These are phyloP conservation scores for Ascochyta pisi DNA, from an alignment of 2,329 filamentous ascomycete genomes.

Conservation along the genomic window DNA sequence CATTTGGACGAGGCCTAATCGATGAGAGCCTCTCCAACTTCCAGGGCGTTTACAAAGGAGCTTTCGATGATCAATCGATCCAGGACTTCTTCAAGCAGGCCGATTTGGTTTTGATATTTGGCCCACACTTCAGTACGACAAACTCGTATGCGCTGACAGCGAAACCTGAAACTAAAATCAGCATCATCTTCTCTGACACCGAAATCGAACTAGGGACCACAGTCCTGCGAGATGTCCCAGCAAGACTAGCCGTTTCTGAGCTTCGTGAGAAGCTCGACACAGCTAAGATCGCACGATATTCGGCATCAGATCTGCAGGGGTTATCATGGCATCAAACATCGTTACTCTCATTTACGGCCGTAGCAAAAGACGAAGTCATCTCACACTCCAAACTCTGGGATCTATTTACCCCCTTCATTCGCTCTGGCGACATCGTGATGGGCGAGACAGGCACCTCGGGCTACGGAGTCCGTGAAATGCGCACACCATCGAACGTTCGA, in stretches of 20 bases:
- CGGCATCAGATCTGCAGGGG: not conserved
- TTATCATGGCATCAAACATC: conserved; percentile 3
- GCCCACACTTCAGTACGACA: conserved; percentile 56
- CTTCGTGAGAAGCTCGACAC: conserved; percentile 5
- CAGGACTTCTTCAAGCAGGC: conserved; percentile 49
- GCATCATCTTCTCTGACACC: conserved; percentile 46
- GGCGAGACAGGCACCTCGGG: conserved; percentile 63
- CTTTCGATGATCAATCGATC: conserved; percentile 46
- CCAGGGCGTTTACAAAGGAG: conserved; percentile 58
- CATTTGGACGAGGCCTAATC: conserved; percentile 60
- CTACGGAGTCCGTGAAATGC: conserved; percentile 22
- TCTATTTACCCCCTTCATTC: conserved; percentile 56
- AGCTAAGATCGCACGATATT: conserved; percentile 2
- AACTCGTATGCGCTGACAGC: conserved; percentile 54
- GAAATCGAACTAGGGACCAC: conserved; percentile 43
- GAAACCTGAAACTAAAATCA: conserved; percentile 44
- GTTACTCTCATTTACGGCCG: not conserved
- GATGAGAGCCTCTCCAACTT: conserved; percentile 58
- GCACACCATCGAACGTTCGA: conserved; percentile 17
- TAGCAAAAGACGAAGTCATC: conserved; percentile 40
- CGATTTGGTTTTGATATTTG: conserved; percentile 57
- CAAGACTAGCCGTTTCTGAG: conserved; percentile 20
- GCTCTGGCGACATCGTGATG: conserved; percentile 62
- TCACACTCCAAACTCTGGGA: conserved; percentile 60
- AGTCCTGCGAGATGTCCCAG: conserved; percentile 48